These are phyloP conservation scores for Termitomyces sp. DNA, from an alignment of 768 basidiomycete genomes.

Conservation along the genomic window DNA sequence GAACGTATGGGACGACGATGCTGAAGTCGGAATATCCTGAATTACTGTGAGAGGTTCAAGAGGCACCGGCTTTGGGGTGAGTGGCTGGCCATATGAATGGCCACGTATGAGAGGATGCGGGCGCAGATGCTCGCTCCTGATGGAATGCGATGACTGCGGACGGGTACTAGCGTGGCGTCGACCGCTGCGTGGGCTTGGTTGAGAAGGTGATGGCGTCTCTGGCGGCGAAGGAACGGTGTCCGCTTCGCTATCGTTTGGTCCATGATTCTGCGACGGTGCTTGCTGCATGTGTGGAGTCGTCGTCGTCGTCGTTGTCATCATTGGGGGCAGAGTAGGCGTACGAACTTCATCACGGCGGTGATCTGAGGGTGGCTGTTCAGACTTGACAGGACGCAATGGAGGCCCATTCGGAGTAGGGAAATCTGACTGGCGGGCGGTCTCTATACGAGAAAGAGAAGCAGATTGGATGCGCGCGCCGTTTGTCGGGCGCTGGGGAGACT, in stretches of 20 bases:
- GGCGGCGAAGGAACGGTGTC: not conserved
- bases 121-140: constrained; percentile 39
- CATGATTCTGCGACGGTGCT: constrained; percentile 3
- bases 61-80: constrained; percentile 45
- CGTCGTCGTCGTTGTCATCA: no score
- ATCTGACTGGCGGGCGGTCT: constrained; percentile 34
- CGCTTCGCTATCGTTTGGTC: not conserved
- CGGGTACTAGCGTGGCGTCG: constrained; percentile 47
- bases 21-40: constrained; percentile 41
- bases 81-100: constrained; percentile 55
- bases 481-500: constrained; percentile 6
- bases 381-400: constrained; percentile 2
- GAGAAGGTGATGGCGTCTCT: constrained; percentile 17
- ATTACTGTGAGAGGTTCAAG: constrained; percentile 62
- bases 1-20: constrained; percentile 32
- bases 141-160: constrained; percentile 62
- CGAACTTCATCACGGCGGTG: constrained; percentile 7
- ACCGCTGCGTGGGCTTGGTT: constrained; percentile 26
- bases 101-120: constrained; percentile 80
- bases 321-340: constrained; percentile 15
- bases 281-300: constrained; percentile 10
- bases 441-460: constrained; percentile 26
- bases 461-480: constrained; percentile 11
- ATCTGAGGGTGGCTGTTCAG: not conserved
- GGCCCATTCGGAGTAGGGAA: constrained; percentile 16